Percentiles rank a stretch among this genome's conserved stretches.
phyloP scores from a whole-genome alignment of 495 filamentous ascomycete species.

The Staphylotrichum tortipilum region DNA sequence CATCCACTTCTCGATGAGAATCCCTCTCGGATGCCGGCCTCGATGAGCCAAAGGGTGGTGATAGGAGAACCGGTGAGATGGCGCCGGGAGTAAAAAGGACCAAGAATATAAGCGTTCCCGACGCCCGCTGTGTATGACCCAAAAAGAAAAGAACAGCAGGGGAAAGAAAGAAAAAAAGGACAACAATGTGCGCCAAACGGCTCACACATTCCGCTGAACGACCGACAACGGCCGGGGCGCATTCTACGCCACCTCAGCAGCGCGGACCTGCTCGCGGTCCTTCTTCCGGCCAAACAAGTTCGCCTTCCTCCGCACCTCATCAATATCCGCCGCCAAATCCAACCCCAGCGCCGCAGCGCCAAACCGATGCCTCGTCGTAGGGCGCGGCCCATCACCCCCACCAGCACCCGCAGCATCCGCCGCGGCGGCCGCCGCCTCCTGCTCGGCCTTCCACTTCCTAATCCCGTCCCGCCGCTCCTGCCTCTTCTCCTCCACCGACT shows the following conservation, averaged over 20 bases:
- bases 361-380: slow-evolving; percentile 6
- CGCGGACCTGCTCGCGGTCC: slow-evolving; percentile 21
- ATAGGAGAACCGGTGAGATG: background rate
- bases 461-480: slow-evolving; percentile 46
- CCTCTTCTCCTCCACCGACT: slow-evolving; percentile 52
- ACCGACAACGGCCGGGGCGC: slow-evolving; percentile 18
- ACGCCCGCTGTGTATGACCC: slow-evolving; percentile 1
- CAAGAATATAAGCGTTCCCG: slow-evolving; percentile 3
- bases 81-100: background rate
- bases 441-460: slow-evolving; percentile 34
- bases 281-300: slow-evolving; percentile 32
- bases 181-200: background rate
- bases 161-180: slow-evolving; percentile 5
- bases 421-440: slow-evolving; percentile 25
- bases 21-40: too few species aligned
- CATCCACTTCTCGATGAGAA: too few species aligned
- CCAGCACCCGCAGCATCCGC: too few species aligned
- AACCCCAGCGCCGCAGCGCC: slow-evolving; percentile 15
- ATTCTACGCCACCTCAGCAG: slow-evolving; percentile 28
- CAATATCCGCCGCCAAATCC: slow-evolving; percentile 20
- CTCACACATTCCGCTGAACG: slow-evolving; percentile 9
- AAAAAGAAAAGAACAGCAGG: background rate
- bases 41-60: background rate
- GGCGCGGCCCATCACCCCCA: slow-evolving; percentile 2
- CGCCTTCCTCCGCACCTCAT: slow-evolving; percentile 30